A percentile compares a stretch with the other conserved stretches of the same genome.
phyloP scores from a whole-genome alignment of 192 early-diverging fungal species.

The Geranomyces michiganensis region DNA sequence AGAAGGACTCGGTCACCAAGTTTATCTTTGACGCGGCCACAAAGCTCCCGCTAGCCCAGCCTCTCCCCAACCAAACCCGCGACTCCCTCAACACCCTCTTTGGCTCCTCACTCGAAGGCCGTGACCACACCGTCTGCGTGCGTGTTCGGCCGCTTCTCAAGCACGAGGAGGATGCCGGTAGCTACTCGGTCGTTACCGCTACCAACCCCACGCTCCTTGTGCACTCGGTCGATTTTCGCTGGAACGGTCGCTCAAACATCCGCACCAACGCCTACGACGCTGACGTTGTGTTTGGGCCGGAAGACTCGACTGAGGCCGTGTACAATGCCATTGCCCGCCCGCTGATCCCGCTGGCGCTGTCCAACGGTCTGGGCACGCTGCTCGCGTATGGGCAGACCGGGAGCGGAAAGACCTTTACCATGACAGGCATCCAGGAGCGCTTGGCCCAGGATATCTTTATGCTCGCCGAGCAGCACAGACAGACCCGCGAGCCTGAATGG shows the following conservation, averaged over 20 bases:
- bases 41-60: neutral
- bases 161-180: constrained; percentile 18
- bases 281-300: constrained; percentile 36
- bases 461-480: constrained; percentile 31
- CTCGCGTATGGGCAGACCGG: constrained; percentile 62
- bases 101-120: neutral
- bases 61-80: neutral
- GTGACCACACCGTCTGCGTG: constrained; percentile 25
- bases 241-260: constrained; percentile 11
- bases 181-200: constrained; percentile 25
- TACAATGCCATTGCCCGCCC: constrained; percentile 27
- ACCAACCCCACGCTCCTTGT: constrained; percentile 15
- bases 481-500: neutral
- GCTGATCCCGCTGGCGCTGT: constrained; percentile 41
- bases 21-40: neutral
- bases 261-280: constrained; percentile 23
- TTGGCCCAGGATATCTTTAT: constrained; percentile 46
- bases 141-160: constrained; percentile 40
- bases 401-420: constrained; percentile 56
- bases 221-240: constrained; percentile 27
- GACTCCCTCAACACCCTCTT: neutral
- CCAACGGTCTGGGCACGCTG: constrained; percentile 42
- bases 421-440: constrained; percentile 48
- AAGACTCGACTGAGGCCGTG: constrained; percentile 35
- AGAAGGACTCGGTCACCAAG: neutral